Evolutionary conservation across 257 asterid genomes (phyloP), one percentile per base, ranked within the genome.

Genomic region (Solanum pinnatisectum): DNA sequence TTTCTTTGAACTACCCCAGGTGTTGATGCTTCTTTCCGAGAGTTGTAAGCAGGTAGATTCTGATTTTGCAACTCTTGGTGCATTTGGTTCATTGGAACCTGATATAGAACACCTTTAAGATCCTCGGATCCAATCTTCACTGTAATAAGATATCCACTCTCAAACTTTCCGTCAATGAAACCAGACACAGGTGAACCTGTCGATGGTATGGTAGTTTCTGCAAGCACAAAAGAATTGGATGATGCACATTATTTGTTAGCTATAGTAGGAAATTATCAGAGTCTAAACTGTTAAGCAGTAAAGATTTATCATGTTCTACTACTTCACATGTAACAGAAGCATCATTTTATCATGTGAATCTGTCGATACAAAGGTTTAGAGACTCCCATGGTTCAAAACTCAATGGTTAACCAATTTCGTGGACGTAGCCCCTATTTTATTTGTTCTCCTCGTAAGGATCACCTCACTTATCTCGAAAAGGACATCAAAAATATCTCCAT

Each of bases 91-190:
- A 87, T 74, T 8, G 93, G 91, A 65, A 91, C 87, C 84, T 94
- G 95, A 85, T 97, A 97, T 13, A 97, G 96, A 30, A 97, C 98
- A 0, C 99, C 99, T 89, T 91, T 95, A 73, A 94, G 87, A 40
- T 94, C 96, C 86, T 97, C 96, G 3, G 90, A 82, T 23, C 99
- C 99, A 2, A 95, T 89, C 88, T 88, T 93, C 36, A 95, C 96
- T 1, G 98, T 97, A 4, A 97, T 77, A 6, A 96, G 98, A 87
- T 97, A 97, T 40, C 99, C 99, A 6, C 96, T 90, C 11, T 96
- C 99, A 46, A 97, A 97, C 76, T 95, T 96, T 7, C 98, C 98
- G 81, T 97, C 98, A 12, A 97, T 96, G 87, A 94, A 93, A 6
- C 98, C 99, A 15, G 71, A 77, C 42, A 97, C 96, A 3, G 89